Base-by-base conservation (phyloP, 805 yeast genomes). In the Lachancea lanzarotensis region DNA sequence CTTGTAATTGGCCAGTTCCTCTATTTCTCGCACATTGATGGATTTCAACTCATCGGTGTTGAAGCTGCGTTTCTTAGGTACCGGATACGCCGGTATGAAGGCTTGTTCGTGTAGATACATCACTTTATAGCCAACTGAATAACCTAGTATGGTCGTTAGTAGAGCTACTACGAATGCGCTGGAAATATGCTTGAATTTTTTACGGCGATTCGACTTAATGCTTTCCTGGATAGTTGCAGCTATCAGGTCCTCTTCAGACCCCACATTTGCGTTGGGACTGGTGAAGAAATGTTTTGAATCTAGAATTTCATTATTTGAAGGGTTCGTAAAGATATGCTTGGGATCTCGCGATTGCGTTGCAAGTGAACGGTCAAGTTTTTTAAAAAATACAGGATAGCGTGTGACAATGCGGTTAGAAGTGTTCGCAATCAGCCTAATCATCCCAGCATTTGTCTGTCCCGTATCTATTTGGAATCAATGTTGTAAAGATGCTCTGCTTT, bases 251-350 rank as follows among this genome's bases (percentile, higher is more conserved):
- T 34, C 34, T 10, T 30, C 35, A 3, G 37, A 13, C 18, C 5
- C 29, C 15, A 29, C 11, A 6, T 17, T 17, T 8, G 20, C 36
- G 12, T 26, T 40, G 19, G 59, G 54, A 18, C 42, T 42, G 1
- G 59, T 51, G 44, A 60, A 60, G 40, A 60, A 59, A 44, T 60
- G 62, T 19, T 55, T 59, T 12, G 54, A 52, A 38, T 49, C 51
- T 12, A 41, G 49, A 16, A 40, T 30, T 25, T 45, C 43, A n/a
- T 38, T 42, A 19, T 42, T 43, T 22, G 49, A 19, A 16, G 51
- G 44, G n/a, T 45, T 35, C n/a, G 47, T 47, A 42, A 57, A 57
- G 10, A 52, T 43, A 40, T 55, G 53, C 33, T 49, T 56, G 4
- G 56, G 53, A 45, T 55, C 46, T 4, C 33, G 45, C 29, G 26